Evolutionary conservation across 495 filamentous ascomycete species (phyloP).

Genomic region (Hypoxylon rickii): DNA sequence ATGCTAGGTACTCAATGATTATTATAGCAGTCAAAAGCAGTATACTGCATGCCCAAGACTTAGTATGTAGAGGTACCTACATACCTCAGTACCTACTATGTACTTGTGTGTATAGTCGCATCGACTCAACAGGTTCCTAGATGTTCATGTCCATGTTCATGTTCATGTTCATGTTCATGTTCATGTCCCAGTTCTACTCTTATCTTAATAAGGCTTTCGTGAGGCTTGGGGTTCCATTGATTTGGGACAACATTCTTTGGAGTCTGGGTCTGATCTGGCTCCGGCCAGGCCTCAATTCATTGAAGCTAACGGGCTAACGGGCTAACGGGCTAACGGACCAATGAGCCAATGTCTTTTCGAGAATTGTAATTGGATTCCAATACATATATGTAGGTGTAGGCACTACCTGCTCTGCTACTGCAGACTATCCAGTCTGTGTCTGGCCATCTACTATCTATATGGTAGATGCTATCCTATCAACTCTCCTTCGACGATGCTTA

Average conservation of each 20-base stretch:
- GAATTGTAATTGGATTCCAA: conserved; percentile 17
- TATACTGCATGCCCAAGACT: too few relatives aligned
- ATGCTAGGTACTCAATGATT: too few relatives aligned
- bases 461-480: background rate
- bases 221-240: conserved; percentile 33
- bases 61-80: too few relatives aligned
- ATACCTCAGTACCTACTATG: background rate
- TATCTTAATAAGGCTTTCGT: conserved; percentile 14
- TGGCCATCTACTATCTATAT: background rate
- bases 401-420: background rate
- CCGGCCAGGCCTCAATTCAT: conserved; percentile 12
- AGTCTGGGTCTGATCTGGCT: conserved; percentile 25
- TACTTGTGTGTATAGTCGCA: background rate
- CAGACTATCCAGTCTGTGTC: background rate
- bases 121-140: too few relatives aligned
- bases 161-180: background rate
- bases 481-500: background rate
- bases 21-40: too few relatives aligned
- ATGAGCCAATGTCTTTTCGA: conserved; percentile 18
- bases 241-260: conserved; percentile 37
- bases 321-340: too few relatives aligned
- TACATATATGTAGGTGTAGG: background rate
- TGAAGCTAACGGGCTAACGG: background rate
- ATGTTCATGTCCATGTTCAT: background rate
- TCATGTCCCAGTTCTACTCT: background rate